A percentile compares a stretch with the other conserved stretches of the same genome.
Conservation (phyloP, 169 alveolate genomes). For the Plasmodium inui region DNA sequence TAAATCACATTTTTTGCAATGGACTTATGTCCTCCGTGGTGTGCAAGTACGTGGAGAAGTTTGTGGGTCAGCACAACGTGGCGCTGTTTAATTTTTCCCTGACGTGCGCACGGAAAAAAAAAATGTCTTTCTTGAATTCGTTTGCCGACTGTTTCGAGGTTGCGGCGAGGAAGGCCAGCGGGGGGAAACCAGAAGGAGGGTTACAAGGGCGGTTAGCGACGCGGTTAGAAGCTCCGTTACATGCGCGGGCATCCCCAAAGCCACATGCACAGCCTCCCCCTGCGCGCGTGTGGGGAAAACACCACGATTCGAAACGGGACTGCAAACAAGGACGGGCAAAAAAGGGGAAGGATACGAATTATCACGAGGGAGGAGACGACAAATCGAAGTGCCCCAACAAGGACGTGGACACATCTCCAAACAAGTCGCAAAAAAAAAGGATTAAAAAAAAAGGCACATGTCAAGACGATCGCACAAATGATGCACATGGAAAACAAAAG, state of each 20-base stretch:
- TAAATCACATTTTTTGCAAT: conserved; percentile 27
- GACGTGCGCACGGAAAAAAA: conserved; percentile 15
- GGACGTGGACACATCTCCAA: background rate
- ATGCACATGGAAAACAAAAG: background rate
- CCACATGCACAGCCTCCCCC: background rate
- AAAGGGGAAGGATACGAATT: background rate
- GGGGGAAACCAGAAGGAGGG: background rate
- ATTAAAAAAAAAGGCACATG: background rate
- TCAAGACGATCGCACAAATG: background rate
- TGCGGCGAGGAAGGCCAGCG: background rate
- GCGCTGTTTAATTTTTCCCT: conserved; percentile 33
- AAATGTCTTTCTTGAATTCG: conserved; percentile 21
- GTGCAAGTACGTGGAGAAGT: conserved; percentile 4
- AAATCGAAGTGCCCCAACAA: background rate
- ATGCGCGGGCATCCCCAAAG: too few relatives aligned
- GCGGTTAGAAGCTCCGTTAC: too few relatives aligned
- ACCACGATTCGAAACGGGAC: background rate
- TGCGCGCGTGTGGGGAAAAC: background rate
- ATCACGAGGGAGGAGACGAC: background rate
- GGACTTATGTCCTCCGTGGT: conserved; percentile 25
- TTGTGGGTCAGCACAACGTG: conserved; percentile 20
- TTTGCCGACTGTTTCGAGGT: conserved; percentile 25
- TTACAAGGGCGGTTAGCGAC: too few relatives aligned
- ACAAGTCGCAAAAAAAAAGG: background rate
- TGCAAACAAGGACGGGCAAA: background rate